Percentiles rank a stretch among this genome's conserved stretches.
phyloP scores from a whole-genome alignment of 495 filamentous ascomycete species.

The Penicillium antarcticum region DNA sequence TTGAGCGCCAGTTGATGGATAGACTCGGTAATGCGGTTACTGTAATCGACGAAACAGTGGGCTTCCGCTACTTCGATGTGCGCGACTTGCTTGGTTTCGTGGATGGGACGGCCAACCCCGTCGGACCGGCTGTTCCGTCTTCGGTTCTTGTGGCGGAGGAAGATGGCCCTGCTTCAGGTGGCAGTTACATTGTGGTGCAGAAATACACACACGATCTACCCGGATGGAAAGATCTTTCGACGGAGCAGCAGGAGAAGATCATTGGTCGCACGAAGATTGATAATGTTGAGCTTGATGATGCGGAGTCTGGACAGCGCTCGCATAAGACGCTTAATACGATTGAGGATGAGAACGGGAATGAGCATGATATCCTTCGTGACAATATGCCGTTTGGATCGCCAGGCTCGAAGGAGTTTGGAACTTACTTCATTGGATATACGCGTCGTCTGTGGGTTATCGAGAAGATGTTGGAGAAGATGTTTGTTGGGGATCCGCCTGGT shows the following conservation, averaged over 20 bases:
- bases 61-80: conserved; percentile 59
- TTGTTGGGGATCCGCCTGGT: conserved; percentile 51
- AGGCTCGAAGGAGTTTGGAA: conserved; percentile 51
- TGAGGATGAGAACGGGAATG: conserved; percentile 48
- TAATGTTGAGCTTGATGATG: conserved; percentile 55
- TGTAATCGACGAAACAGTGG: conserved; percentile 50
- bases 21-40: conserved; percentile 42
- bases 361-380: conserved; percentile 53
- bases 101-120: conserved; percentile 57
- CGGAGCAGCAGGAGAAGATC: conserved; percentile 52
- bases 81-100: conserved; percentile 59
- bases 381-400: conserved; percentile 61
- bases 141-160: conserved; percentile 46
- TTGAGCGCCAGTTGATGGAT: conserved; percentile 52
- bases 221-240: conserved; percentile 41
- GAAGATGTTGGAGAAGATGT: conserved; percentile 57
- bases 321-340: conserved; percentile 56
- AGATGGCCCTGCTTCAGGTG: conserved; percentile 34
- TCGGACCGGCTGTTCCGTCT: conserved; percentile 42
- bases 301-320: conserved; percentile 41
- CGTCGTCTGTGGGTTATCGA: conserved; percentile 55
- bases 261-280: conserved; percentile 56
- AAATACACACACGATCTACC: conserved; percentile 56
- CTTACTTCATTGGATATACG: conserved; percentile 59
- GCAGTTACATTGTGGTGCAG: conserved; percentile 57